Conservation (phyloP, 129 eudicot genomes). For the Centrapalus pauciflorus region DNA sequence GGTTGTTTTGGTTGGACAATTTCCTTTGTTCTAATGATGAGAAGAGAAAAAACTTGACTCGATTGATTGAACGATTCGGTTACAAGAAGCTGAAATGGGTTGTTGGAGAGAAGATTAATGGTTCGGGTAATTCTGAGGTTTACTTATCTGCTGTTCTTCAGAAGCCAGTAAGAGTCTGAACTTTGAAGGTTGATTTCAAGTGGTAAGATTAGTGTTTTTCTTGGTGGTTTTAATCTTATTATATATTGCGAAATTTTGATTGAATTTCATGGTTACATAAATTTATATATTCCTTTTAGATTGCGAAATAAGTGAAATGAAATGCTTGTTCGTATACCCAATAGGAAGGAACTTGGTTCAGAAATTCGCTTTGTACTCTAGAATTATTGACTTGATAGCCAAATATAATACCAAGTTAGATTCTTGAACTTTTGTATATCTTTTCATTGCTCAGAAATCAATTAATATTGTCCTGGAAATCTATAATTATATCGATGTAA, state of each 20-base stretch:
- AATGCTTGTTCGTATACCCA: constrained; percentile 23
- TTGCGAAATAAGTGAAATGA: constrained; percentile 35
- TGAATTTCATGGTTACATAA: constrained; percentile 27
- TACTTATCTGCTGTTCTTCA: constrained; percentile 94
- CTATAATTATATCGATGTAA: neutral
- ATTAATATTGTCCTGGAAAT: neutral
- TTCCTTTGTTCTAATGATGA: constrained; percentile 85
- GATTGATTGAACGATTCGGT: constrained; percentile 82
- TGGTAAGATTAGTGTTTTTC: constrained; percentile 20
- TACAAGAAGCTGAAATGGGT: constrained; percentile 96
- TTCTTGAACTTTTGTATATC: constrained; percentile 11
- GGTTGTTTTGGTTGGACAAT: constrained; percentile 94
- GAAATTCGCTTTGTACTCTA: constrained; percentile 15
- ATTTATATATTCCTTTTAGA: constrained; percentile 33
- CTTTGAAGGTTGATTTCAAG: constrained; percentile 23
- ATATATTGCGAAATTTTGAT: constrained; percentile 30
- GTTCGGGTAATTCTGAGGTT: constrained; percentile 78
- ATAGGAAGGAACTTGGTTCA: constrained; percentile 28
- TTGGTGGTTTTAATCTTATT: constrained; percentile 28
- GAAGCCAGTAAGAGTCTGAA: constrained; percentile 86
- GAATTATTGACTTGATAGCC: constrained; percentile 1
- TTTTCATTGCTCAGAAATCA: neutral
- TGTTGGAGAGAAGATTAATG: constrained; percentile 84
- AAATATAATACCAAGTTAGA: constrained; percentile 14
- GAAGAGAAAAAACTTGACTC: constrained; percentile 66